Evolutionary conservation across 2,329 filamentous ascomycete species (phyloP).

Genomic region (Dothidotthia symphoricarpi): DNA sequence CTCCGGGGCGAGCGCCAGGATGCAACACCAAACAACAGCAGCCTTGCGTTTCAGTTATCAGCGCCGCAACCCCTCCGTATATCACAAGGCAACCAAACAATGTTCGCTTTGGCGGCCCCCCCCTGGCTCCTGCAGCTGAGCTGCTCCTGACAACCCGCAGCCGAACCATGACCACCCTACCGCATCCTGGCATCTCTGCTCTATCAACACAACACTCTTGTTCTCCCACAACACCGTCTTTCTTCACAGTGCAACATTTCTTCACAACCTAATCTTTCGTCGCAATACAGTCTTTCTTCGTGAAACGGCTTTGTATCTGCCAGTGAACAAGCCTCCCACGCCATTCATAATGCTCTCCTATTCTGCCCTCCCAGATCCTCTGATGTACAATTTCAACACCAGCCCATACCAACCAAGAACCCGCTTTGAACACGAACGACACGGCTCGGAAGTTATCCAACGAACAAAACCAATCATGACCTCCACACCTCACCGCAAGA

Average conservation of each 20-base stretch:
- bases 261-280: conserved; percentile 4
- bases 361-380: conserved; percentile 16
- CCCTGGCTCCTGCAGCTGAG: background rate
- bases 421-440: conserved; percentile 21
- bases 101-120: background rate
- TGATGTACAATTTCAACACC: conserved; percentile 17
- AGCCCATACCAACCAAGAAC: conserved; percentile 20
- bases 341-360: conserved; percentile 21
- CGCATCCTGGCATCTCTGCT: background rate
- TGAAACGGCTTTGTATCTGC: too few relatives aligned
- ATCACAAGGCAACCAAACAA: conserved; percentile 6
- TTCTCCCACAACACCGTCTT: conserved; percentile 9
- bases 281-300: background rate
- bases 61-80: conserved; percentile 6
- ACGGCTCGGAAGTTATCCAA: conserved; percentile 24
- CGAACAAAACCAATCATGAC: conserved; percentile 20
- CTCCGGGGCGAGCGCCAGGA: conserved; percentile 5
- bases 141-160: too few relatives aligned
- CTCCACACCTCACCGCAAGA: conserved; percentile 19
- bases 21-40: conserved; percentile 3
- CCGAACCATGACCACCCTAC: too few relatives aligned
- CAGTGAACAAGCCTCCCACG: conserved; percentile 1
- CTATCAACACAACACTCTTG: conserved; percentile 8
- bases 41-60: conserved; percentile 12
- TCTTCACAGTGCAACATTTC: conserved; percentile 5